phyloP scores from a whole-genome alignment of 345 rosid species.

The Clarkia xantiana region DNA sequence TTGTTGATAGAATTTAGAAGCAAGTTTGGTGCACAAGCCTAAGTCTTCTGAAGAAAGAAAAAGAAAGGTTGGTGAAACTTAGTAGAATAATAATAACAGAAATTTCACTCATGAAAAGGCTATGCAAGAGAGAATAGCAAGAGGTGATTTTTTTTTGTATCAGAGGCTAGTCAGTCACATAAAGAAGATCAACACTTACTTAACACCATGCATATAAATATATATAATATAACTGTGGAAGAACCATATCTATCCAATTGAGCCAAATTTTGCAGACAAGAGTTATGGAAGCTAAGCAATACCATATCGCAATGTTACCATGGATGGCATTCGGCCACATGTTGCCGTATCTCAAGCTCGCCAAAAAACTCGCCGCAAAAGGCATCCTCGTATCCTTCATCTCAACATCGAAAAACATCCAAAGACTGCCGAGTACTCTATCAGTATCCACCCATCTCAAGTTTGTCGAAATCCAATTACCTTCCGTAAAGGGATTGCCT shows the following conservation, averaged over 20 bases:
- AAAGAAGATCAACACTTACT: too few relatives aligned
- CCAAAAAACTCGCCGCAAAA: slow-evolving; percentile 13
- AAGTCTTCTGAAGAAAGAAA: not conserved
- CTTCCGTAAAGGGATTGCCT: slow-evolving; percentile 9
- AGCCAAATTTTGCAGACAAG: not conserved
- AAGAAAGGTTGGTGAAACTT: not conserved
- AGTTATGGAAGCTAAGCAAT: slow-evolving; percentile 9
- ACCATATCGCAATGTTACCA: slow-evolving; percentile 11
- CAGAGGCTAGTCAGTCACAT: too few relatives aligned
- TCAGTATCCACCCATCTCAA: slow-evolving; percentile 2
- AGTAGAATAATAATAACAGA: not conserved
- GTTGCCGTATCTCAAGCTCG: slow-evolving; percentile 11
- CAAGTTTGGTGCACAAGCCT: not conserved
- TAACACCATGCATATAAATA: too few relatives aligned
- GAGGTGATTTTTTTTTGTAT: too few relatives aligned
- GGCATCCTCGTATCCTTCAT: slow-evolving; percentile 12
- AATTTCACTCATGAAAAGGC: not conserved
- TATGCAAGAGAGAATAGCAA: not conserved
- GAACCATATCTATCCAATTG: too few relatives aligned
- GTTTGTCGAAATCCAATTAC: slow-evolving; percentile 12
- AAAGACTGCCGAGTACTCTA: slow-evolving; percentile 13
- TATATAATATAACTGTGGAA: too few relatives aligned
- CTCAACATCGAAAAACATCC: slow-evolving; percentile 15
- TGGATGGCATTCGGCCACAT: slow-evolving; percentile 16
- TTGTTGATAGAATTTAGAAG: too few relatives aligned